These are phyloP conservation scores for Fusarium domesticum DNA, from an alignment of 2,329 filamentous ascomycete genomes.

Conservation along the genomic window DNA sequence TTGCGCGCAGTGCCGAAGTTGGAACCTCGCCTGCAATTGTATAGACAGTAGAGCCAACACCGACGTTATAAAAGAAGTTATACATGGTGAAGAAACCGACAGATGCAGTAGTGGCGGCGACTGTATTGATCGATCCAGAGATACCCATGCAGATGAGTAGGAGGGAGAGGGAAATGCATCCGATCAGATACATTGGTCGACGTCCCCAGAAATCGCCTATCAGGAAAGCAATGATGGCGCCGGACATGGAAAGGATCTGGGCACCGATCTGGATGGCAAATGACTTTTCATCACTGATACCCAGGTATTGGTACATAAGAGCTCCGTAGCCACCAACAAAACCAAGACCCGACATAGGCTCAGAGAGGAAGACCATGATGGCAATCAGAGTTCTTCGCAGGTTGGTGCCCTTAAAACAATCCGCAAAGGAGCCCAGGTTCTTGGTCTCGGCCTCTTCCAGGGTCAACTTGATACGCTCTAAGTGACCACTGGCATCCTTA, in stretches of 20 bases:
- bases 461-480: constrained; percentile 47
- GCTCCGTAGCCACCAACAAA: constrained; percentile 44
- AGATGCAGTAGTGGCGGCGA: constrained; percentile 23
- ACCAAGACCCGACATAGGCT: constrained; percentile 44
- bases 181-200: constrained; percentile 29
- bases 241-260: constrained; percentile 30
- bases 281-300: constrained; percentile 27
- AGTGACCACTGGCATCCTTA: constrained; percentile 35
- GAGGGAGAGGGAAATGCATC: constrained; percentile 20
- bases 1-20: constrained; percentile 41
- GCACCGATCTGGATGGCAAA: constrained; percentile 31
- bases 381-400: constrained; percentile 42
- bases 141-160: constrained; percentile 32
- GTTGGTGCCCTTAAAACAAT: constrained; percentile 45
- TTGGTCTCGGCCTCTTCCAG: constrained; percentile 39
- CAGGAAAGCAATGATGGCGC: constrained; percentile 28
- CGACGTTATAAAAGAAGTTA: constrained; percentile 41
- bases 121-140: constrained; percentile 23
- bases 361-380: constrained; percentile 41
- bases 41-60: constrained; percentile 42
- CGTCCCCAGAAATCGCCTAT: constrained; percentile 29
- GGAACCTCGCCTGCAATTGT: constrained; percentile 43
- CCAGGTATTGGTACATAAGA: constrained; percentile 33
- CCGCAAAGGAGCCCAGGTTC: constrained; percentile 36
- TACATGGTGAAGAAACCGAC: constrained; percentile 40